Conservation (phyloP, 495 filamentous ascomycete species). For the Hypoxylon fuscum region DNA sequence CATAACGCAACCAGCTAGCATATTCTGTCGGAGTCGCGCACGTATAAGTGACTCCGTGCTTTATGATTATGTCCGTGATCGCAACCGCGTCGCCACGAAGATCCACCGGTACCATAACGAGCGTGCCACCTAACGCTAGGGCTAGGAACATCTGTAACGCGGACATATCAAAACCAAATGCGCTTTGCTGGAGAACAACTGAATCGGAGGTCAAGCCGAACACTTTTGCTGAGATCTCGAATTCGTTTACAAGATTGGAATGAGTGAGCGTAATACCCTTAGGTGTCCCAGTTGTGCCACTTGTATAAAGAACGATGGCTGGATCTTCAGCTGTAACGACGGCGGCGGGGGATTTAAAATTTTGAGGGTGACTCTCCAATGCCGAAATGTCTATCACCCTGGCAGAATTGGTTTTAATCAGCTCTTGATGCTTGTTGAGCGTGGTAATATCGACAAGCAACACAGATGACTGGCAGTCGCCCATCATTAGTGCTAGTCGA, state of each 20-base stretch:
- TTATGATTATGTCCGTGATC: slow-evolving; percentile 32
- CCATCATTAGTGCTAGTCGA: slow-evolving; percentile 30
- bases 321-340: background rate
- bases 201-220: slow-evolving; percentile 19
- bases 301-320: background rate
- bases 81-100: slow-evolving; percentile 35
- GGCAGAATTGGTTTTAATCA: slow-evolving; percentile 30
- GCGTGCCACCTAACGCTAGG: slow-evolving; percentile 35
- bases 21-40: slow-evolving; percentile 41
- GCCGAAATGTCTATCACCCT: slow-evolving; percentile 16
- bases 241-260: slow-evolving; percentile 28
- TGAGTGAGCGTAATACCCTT: slow-evolving; percentile 56
- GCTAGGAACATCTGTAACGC: slow-evolving; percentile 41
- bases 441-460: slow-evolving; percentile 58
- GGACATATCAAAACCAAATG: slow-evolving; percentile 45
- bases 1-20: slow-evolving; percentile 30
- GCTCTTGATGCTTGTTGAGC: slow-evolving; percentile 34
- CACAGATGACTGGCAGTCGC: slow-evolving; percentile 18
- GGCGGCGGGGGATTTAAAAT: background rate
- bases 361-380: background rate
- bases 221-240: slow-evolving; percentile 20
- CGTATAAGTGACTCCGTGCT: slow-evolving; percentile 40
- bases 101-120: slow-evolving; percentile 29
- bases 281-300: slow-evolving; percentile 26
- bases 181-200: slow-evolving; percentile 42